These are phyloP conservation scores for Angomonas desouzai DNA, from an alignment of 208 protist genomes.

Conservation along the genomic window DNA sequence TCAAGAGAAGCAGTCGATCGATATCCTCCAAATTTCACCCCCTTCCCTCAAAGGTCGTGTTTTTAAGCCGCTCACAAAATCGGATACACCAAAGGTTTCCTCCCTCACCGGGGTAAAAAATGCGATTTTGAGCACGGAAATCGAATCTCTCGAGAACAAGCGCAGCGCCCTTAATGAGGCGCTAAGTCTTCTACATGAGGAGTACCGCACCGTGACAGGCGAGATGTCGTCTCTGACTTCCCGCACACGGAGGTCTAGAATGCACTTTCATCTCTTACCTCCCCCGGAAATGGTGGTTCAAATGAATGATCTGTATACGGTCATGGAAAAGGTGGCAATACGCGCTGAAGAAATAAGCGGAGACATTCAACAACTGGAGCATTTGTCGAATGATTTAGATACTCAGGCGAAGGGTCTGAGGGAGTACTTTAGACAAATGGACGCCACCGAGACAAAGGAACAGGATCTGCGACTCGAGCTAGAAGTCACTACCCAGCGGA, in stretches of 20 bases:
- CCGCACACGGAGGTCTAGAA: conserved; percentile 33
- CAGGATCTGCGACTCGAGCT: conserved; percentile 50
- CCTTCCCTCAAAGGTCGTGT: conserved; percentile 34
- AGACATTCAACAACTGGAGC: conserved; percentile 47
- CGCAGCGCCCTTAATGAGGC: conserved; percentile 42
- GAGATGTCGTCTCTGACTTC: conserved; percentile 35
- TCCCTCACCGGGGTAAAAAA: conserved; percentile 40
- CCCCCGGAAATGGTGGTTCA: conserved; percentile 78
- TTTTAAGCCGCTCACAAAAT: conserved; percentile 38
- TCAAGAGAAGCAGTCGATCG: conserved; percentile 65
- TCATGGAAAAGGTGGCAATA: conserved; percentile 73
- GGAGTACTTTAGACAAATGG: conserved; percentile 53
- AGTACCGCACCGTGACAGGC: conserved; percentile 43
- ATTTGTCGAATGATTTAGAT: conserved; percentile 58
- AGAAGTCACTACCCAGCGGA: conserved; percentile 42
- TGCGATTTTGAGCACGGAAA: conserved; percentile 53
- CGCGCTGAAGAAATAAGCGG: conserved; percentile 51
- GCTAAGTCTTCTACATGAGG: conserved; percentile 43
- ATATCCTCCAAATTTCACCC: conserved; percentile 58
- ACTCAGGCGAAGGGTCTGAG: conserved; percentile 45
- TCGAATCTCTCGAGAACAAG: conserved; percentile 49
- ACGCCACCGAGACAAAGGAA: conserved; percentile 27
- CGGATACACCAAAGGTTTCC: conserved; percentile 24
- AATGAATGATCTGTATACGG: conserved; percentile 81
- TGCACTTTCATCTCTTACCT: conserved; percentile 79